Conservation (phyloP, 192 early-diverging fungal genomes). For the Backusella liffmaniae region DNA sequence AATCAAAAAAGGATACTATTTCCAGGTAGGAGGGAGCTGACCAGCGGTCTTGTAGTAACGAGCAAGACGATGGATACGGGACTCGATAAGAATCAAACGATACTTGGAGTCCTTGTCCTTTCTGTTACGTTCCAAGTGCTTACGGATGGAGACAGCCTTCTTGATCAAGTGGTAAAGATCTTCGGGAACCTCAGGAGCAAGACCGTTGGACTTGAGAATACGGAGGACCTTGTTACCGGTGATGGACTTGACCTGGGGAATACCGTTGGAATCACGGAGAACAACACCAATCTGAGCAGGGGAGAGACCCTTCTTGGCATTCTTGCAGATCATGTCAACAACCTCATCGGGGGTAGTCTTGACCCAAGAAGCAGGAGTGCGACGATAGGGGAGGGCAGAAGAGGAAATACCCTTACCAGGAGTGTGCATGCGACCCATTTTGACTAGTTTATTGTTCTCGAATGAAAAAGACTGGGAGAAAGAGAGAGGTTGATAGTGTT, state of each 20-base stretch:
- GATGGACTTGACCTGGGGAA: slow-evolving; percentile 94
- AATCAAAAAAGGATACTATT: slow-evolving; percentile 76
- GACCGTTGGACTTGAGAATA: slow-evolving; percentile 96
- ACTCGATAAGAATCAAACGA: slow-evolving; percentile 95
- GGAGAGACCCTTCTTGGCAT: slow-evolving; percentile 98
- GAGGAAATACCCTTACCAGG: slow-evolving; percentile 95
- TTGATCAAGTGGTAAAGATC: slow-evolving; percentile 99
- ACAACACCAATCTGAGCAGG: slow-evolving; percentile 99
- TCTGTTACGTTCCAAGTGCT: slow-evolving; percentile 98
- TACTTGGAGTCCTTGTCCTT: slow-evolving; percentile 99
- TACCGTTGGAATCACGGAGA: slow-evolving; percentile 96
- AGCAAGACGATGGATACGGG: slow-evolving; percentile 96
- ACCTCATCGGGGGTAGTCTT: slow-evolving; percentile 98
- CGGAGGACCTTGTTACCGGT: slow-evolving; percentile 99
- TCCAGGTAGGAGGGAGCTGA: slow-evolving; percentile 96
- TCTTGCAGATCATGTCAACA: slow-evolving; percentile 97
- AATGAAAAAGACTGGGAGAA: slow-evolving; percentile 8
- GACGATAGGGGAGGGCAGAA: slow-evolving; percentile 94
- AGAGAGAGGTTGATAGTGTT: background rate
- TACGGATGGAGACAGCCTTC: slow-evolving; percentile 98
- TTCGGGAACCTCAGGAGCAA: slow-evolving; percentile 88
- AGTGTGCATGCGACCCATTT: slow-evolving; percentile 67
- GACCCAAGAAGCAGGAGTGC: slow-evolving; percentile 95
- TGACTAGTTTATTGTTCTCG: slow-evolving; percentile 5
- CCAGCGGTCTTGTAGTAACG: slow-evolving; percentile 99